phyloP scores from a whole-genome alignment of 2,329 filamentous ascomycete genomes.

The Cercospora citrullina region DNA sequence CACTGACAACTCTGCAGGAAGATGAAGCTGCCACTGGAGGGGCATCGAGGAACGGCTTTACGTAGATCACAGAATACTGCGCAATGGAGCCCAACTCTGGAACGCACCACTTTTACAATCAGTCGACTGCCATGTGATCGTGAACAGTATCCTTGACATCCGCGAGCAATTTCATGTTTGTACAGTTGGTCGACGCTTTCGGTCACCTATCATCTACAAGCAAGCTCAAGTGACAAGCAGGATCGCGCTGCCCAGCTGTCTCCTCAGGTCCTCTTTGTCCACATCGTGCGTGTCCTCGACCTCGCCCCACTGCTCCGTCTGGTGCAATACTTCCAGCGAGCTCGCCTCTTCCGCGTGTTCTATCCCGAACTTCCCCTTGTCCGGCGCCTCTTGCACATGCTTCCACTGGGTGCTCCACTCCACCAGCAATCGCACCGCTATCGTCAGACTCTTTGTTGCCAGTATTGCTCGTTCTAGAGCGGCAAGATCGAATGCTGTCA shows the following conservation, averaged over 20 bases:
- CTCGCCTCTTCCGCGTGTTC: constrained; percentile 77
- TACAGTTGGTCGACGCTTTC: neutral
- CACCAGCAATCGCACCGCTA: constrained; percentile 72
- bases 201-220: neutral
- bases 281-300: constrained; percentile 99
- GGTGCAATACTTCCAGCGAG: constrained; percentile 85
- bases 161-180: neutral
- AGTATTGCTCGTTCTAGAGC: constrained; percentile 81
- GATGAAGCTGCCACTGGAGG: constrained; percentile 19
- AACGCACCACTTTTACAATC: neutral
- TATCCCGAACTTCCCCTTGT: constrained; percentile 64
- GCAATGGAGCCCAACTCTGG: neutral
- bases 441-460: constrained; percentile 81
- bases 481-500: constrained; percentile 79
- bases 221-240: constrained; percentile 61
- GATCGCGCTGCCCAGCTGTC: constrained; percentile 85
- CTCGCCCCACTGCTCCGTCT: constrained; percentile 89
- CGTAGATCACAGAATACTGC: constrained; percentile 6
- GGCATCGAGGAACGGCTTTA: constrained; percentile 20
- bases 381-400: constrained; percentile 49
- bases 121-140: neutral
- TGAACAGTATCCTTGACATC: neutral
- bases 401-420: constrained; percentile 82
- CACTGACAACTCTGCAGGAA: constrained; percentile 16
- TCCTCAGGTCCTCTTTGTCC: constrained; percentile 80